Conservation (phyloP, 2,329 filamentous ascomycete genomes). For the Penicillium sp. region DNA sequence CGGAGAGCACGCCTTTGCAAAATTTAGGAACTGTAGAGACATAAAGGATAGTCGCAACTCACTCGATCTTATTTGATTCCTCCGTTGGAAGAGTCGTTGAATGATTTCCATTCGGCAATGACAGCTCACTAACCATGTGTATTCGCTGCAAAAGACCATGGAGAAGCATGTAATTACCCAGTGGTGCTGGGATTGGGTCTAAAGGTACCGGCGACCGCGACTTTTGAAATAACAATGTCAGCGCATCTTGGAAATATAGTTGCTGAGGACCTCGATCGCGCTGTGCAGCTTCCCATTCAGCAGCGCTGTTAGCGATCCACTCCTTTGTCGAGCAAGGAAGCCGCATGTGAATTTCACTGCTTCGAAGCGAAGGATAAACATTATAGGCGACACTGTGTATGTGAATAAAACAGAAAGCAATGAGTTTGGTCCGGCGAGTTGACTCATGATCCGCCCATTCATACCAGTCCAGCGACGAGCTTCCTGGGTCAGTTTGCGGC, state of each 20-base stretch:
- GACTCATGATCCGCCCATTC: constrained; percentile 36
- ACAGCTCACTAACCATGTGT: constrained; percentile 32
- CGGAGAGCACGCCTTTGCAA: constrained; percentile 27
- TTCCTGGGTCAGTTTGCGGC: constrained; percentile 19
- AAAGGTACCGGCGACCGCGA: constrained; percentile 24
- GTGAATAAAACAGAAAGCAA: constrained; percentile 37
- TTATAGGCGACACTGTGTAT: constrained; percentile 39
- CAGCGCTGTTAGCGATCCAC: constrained; percentile 30
- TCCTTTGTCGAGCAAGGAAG: constrained; percentile 36
- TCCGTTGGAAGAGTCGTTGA: constrained; percentile 29
- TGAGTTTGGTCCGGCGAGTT: constrained; percentile 33
- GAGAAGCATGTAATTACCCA: constrained; percentile 66
- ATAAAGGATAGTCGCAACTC: constrained; percentile 5
- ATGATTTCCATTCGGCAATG: constrained; percentile 29
- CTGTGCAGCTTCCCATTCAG: constrained; percentile 31
- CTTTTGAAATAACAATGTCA: constrained; percentile 30
- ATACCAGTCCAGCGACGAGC: constrained; percentile 28
- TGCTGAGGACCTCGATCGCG: constrained; percentile 26
- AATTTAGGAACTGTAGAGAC: not conserved
- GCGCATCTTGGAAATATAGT: constrained; percentile 33
- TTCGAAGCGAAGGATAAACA: constrained; percentile 34
- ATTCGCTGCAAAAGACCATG: constrained; percentile 68
- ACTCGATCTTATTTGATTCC: constrained; percentile 33
- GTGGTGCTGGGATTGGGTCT: constrained; percentile 39
- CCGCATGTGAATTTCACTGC: constrained; percentile 34